Conservation (phyloP, 352 stramenopile genomes). For the Phytophthora capsici region DNA sequence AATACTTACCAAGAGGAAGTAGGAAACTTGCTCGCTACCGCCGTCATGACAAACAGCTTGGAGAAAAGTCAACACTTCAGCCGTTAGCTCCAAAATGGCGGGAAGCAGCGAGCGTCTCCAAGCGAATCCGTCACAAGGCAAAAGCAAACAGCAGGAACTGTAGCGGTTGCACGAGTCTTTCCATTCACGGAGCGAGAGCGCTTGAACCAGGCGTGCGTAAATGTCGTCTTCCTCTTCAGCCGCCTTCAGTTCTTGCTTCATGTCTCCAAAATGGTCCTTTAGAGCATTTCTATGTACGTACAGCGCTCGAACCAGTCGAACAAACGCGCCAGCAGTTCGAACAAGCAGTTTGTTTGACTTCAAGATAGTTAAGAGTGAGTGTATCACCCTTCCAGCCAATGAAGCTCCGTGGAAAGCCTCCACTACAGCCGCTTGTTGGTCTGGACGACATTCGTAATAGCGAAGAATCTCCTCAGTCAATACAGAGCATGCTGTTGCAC, state of each 20-base stretch:
- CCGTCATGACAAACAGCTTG: conserved; percentile 36
- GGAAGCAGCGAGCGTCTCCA: conserved; percentile 49
- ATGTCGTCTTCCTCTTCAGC: conserved; percentile 42
- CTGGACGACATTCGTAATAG: conserved; percentile 15
- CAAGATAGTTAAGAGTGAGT: conserved; percentile 26
- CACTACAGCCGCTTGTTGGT: conserved; percentile 25
- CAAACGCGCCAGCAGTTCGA: conserved; percentile 31
- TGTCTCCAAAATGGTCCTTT: conserved; percentile 37
- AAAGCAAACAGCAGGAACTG: conserved; percentile 33
- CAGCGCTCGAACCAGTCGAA: conserved; percentile 43
- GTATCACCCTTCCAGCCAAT: conserved; percentile 31
- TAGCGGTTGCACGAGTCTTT: conserved; percentile 37
- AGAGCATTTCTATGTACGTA: conserved; percentile 28
- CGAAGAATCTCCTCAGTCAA: conserved; percentile 40
- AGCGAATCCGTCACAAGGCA: conserved; percentile 17
- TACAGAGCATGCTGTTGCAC: conserved; percentile 44
- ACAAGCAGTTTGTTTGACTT: conserved; percentile 40
- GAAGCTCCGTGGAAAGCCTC: conserved; percentile 23
- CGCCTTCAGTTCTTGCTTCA: conserved; percentile 28
- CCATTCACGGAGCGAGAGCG: conserved; percentile 52
- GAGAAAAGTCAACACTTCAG: conserved; percentile 47
- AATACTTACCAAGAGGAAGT: conserved; percentile 41
- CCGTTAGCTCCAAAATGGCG: conserved; percentile 43
- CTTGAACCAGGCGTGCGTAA: conserved; percentile 47
- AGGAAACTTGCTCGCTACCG: conserved; percentile 25